A percentile compares a stretch with the other conserved stretches of the same genome.
phyloP scores from a whole-genome alignment of 1,284 basidiomycete species.

The Rhodotorula glutinis region DNA sequence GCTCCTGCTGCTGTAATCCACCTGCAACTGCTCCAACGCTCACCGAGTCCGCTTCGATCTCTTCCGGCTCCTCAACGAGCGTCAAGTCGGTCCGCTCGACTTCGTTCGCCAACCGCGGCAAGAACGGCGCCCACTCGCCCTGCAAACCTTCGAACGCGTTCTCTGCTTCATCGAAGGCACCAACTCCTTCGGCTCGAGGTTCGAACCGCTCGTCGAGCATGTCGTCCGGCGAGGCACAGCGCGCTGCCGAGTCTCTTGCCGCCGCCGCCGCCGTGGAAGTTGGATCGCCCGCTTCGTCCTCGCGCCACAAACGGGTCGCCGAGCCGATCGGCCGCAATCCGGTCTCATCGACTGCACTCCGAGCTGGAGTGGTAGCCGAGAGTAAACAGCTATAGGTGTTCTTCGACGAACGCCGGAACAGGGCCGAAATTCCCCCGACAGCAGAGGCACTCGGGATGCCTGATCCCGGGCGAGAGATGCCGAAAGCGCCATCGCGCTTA shows the following conservation, averaged over 20 bases:
- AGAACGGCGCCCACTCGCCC: slow-evolving; percentile 11
- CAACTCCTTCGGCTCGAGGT: slow-evolving; percentile 3
- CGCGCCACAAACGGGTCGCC: background rate
- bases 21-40: too few species aligned
- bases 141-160: background rate
- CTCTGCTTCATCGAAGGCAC: too few species aligned
- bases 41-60: background rate
- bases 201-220: slow-evolving; percentile 17
- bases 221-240: background rate
- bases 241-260: background rate
- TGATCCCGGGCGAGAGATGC: background rate
- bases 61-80: background rate
- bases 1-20: too few species aligned
- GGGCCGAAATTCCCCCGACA: background rate
- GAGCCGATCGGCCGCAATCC: background rate
- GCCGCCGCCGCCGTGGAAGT: background rate
- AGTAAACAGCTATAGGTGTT: background rate
- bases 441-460: background rate
- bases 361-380: background rate
- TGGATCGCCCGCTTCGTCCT: too few species aligned
- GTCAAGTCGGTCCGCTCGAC: background rate
- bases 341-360: background rate
- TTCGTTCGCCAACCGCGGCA: background rate
- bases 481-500: background rate
- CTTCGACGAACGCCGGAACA: background rate